Base-by-base conservation (phyloP, 208 protist species). In the Phytomonas francai region DNA sequence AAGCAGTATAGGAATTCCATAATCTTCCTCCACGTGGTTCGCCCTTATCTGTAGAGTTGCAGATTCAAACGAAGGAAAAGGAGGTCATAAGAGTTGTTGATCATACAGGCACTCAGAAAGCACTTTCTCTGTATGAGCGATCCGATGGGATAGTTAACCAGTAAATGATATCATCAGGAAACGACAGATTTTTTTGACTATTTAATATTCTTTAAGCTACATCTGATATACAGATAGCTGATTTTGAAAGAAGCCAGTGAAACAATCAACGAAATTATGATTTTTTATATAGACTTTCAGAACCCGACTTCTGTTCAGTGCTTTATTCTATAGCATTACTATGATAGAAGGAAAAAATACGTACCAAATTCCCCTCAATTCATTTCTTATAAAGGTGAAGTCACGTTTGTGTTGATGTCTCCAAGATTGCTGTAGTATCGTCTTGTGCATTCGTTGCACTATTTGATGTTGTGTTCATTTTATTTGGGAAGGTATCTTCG, bases 51-150 rank as follows among this genome's bases (percentile, higher is more conserved):
- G 56, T 85, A 85, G 0, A 79, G 3, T 3, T 28, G 27, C 74
- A 68, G n/a, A 76, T 68, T 45, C 27, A 67, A 29, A 74, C 71
- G 72, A 90, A 90, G 71, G 79, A 90, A 74, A 56, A 90, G 70
- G 32, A 90, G 57, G 39, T 90, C 84, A 69, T 85, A 90, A 72
- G 79, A 87, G 65, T 90, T 87, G 71, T 90, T 81, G 49, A 78
- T 87, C 80, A 90, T 87, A 73, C 84, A 90, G 36, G 85, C 79
- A 62, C 78, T 85, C 5, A 81, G 81, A 58, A 90, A 90, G 70
- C 84, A 84, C 45, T 81, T 85, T 33, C 84, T 71, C 65, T 87
- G 85, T 71, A 80, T 76, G 56, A 90, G 64, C 9, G 81, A 81
- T 19, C 85, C 79, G 1, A 90, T 78, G 31, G 79, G 78, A 63